Evolutionary conservation across 2,329 filamentous ascomycete species (phyloP).

Genomic region (Fusarium heterosporum): DNA sequence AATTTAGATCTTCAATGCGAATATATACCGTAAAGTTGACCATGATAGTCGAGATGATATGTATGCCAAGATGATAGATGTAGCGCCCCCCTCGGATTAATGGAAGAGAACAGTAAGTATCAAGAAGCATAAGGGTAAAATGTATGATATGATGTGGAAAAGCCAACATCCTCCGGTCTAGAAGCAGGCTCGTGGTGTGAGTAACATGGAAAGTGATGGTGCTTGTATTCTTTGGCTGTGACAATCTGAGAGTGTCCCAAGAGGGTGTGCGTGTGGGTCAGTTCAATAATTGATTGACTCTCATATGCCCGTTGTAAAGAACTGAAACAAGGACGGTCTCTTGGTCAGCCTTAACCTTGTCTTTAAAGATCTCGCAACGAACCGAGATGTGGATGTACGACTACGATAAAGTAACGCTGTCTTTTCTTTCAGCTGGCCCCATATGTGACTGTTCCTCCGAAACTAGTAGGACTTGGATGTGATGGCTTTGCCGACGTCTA

Average conservation of each 20-base stretch:
- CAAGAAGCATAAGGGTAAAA: not conserved
- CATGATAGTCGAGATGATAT: not conserved
- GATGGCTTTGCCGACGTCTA: no score
- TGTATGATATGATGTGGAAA: constrained; percentile 6
- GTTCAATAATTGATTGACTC: constrained; percentile 17
- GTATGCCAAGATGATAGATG: not conserved
- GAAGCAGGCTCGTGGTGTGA: not conserved
- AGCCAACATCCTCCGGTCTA: not conserved
- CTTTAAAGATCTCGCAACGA: constrained; percentile 28
- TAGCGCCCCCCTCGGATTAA: not conserved
- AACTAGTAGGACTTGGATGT: constrained; percentile 22
- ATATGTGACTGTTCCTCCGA: constrained; percentile 19
- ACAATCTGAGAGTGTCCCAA: constrained; percentile 9
- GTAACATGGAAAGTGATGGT: constrained; percentile 15
- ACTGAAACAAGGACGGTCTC: constrained; percentile 25
- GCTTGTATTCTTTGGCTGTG: constrained; percentile 21
- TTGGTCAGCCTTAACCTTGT: constrained; percentile 11
- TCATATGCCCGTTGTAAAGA: not conserved
- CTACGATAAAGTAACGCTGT: constrained; percentile 18
- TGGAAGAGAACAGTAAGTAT: not conserved
- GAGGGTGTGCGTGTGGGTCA: constrained; percentile 29
- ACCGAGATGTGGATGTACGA: constrained; percentile 18
- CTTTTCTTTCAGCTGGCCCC: constrained; percentile 28
- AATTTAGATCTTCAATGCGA: constrained; percentile 48
- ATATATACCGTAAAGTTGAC: constrained; percentile 34